Evolutionary conservation across 2,329 filamentous ascomycete genomes (phyloP).

Genomic region (Cercospora zeae-maydis): DNA sequence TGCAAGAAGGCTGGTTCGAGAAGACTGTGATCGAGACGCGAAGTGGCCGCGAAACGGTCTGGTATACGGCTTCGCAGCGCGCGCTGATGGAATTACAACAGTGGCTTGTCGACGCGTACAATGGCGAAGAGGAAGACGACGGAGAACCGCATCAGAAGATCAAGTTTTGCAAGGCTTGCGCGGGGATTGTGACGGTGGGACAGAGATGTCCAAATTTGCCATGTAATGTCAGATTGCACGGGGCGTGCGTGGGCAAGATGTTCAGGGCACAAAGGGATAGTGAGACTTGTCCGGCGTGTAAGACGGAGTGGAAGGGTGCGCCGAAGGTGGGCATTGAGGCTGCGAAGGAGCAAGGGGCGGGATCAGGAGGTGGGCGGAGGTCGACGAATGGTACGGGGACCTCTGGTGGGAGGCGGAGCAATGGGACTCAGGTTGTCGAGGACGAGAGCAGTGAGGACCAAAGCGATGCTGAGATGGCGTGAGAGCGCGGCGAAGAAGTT

Average conservation of each 20-base stretch:
- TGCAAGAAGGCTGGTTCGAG: conserved; percentile 81
- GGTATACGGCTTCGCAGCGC: conserved; percentile 72
- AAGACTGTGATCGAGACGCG: conserved; percentile 49
- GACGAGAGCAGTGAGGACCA: conserved; percentile 21
- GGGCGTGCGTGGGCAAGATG: conserved; percentile 69
- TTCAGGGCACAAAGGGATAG: conserved; percentile 61
- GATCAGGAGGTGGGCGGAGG: conserved; percentile 12
- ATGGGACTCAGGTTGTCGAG: conserved; percentile 16
- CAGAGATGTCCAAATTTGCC: conserved; percentile 67
- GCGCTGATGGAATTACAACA: conserved; percentile 78
- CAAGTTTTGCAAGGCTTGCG: conserved; percentile 84
- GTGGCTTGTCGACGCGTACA: conserved; percentile 88
- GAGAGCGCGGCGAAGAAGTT: not conserved
- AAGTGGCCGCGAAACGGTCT: conserved; percentile 48
- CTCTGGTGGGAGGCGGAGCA: conserved; percentile 18
- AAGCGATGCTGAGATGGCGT: conserved; percentile 15
- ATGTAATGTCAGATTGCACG: conserved; percentile 70
- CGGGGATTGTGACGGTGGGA: conserved; percentile 81
- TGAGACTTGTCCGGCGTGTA: conserved; percentile 61
- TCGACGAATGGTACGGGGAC: conserved; percentile 17
- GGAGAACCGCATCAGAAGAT: conserved; percentile 63
- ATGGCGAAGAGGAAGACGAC: conserved; percentile 59
- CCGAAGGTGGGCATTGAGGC: conserved; percentile 54
- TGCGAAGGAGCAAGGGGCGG: conserved; percentile 17
- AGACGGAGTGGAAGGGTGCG: conserved; percentile 50